Conservation (phyloP, 495 filamentous ascomycete species). For the Parachaetomium inaequale region DNA sequence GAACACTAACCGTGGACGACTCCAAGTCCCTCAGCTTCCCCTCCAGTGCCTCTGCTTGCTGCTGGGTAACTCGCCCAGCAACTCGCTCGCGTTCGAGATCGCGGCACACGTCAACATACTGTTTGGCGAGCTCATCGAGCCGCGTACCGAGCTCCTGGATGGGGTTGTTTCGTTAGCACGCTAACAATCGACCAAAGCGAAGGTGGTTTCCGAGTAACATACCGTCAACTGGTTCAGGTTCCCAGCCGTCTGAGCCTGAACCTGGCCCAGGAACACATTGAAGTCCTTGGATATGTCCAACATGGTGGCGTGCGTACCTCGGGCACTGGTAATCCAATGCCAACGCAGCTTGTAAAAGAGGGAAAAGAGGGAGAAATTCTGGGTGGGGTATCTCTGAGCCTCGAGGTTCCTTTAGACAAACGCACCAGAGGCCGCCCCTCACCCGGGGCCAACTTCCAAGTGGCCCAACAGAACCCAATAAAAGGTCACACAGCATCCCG, state of each 20-base stretch:
- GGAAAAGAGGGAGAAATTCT: background rate
- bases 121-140: slow-evolving; percentile 9
- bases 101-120: slow-evolving; percentile 13
- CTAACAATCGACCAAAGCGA: background rate
- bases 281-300: background rate
- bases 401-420: no score
- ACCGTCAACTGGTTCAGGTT: background rate
- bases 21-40: slow-evolving; percentile 10
- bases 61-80: slow-evolving; percentile 19
- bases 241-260: background rate
- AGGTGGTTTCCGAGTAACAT: background rate
- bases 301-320: background rate
- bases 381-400: no score
- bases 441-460: background rate
- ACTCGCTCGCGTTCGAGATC: slow-evolving; percentile 27
- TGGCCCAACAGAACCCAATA: background rate
- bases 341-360: background rate
- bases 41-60: slow-evolving; percentile 15
- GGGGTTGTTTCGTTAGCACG: background rate
- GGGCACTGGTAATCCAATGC: background rate
- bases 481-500: background rate
- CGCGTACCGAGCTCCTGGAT: background rate
- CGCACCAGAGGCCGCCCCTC: background rate
- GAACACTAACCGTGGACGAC: background rate
- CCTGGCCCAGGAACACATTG: background rate